Evolutionary conservation across 768 basidiomycete genomes (phyloP), one percentile per base, ranked within the genome.

Genomic region (Cyclocybe cylindracea): DNA sequence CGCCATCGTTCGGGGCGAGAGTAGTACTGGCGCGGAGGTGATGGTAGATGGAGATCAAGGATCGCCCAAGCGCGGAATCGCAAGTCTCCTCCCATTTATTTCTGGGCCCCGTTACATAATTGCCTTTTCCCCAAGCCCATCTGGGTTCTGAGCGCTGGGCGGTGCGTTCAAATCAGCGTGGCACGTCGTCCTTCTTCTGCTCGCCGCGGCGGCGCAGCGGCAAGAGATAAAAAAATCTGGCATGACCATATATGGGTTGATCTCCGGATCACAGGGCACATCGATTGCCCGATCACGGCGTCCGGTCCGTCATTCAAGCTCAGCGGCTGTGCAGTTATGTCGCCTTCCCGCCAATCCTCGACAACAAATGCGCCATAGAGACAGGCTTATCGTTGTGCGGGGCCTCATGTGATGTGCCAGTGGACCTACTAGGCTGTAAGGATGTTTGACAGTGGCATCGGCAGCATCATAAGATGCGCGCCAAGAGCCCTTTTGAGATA

Each of bases 11-110:
- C 13, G 11, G 39, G 16, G 39, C 39, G 14, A 29, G 41, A 29
- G 7, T 14, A 24, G 33, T 37, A 41, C 42, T 19, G 24, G 18
- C 7, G 7, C 11, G 7, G 24, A 24, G 50, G 16, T 51, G 50
- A 35, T 51, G 50, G 50, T 51, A 41, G 50, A 44, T 44, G 39
- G 39, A 40, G 45, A 44, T 14, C 33, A 44, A 51, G 42, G 34
- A 24, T 5, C 24, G 5, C 5, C 24, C 24, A 24, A 5, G 24
- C 24, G 24, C 24, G 24, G 24, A 5, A 24, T 24, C 24, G 24
- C 24, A 24, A 24, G 50, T 13, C 11, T n/a, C 7, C 33, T 32
- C 29, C 24, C 33, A 36, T 51, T 51, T 51, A 41, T 42, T 41
- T 49, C 36, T 33, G 11, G 7, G 37, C 9, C 16, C 19, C 19